Conservation (phyloP, 306 rosid genomes). For the Vigna mungo region DNA sequence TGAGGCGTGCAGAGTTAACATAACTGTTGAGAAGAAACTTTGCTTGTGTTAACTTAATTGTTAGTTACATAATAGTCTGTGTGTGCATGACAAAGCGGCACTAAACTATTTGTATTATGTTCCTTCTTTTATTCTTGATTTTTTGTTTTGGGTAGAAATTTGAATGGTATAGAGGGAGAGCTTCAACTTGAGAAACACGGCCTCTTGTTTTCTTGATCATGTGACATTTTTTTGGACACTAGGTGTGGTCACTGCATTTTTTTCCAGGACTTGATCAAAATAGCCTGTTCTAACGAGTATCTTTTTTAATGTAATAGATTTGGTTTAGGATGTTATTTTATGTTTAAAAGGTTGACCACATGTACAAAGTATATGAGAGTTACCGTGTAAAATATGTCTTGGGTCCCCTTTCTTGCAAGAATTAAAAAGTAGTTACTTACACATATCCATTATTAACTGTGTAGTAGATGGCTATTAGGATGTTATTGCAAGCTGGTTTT, state of each 20-base stretch:
- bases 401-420: background rate
- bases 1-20: background rate
- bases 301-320: background rate
- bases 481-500: background rate
- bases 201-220: slow-evolving; percentile 13
- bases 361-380: background rate
- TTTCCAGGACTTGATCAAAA: background rate
- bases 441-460: background rate
- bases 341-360: background rate
- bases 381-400: background rate
- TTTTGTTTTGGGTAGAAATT: slow-evolving; percentile 1
- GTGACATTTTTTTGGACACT: background rate
- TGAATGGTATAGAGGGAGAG: background rate
- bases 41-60: background rate
- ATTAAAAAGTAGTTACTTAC: background rate
- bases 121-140: background rate
- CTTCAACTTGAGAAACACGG: background rate
- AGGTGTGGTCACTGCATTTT: background rate
- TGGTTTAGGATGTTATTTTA: slow-evolving; percentile 14
- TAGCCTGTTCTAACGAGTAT: background rate
- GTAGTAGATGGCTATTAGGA: background rate
- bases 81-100: background rate
- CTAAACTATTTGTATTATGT: background rate
- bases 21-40: background rate
- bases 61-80: background rate